Base-by-base conservation (phyloP, 2,329 filamentous ascomycete genomes). In the Uncinocarpus reesii region DNA sequence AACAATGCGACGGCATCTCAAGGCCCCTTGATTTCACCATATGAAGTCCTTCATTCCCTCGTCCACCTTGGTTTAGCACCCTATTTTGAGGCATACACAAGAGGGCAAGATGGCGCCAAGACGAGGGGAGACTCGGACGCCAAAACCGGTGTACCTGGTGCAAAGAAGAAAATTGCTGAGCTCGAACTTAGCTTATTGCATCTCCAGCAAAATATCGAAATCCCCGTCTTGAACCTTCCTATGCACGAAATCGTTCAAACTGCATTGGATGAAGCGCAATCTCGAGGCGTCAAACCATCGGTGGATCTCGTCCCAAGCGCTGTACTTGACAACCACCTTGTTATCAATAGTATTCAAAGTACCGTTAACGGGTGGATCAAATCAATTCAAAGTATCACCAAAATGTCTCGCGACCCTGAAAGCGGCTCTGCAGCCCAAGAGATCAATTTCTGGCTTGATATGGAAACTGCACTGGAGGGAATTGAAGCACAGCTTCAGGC, bases 321-420 rank as follows among this genome's bases (percentile, higher is more conserved):
- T 8, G 76, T 93, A n/a, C 73, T 95, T 28, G 81, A 86, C 50
- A 92, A 95, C 67, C 95, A 86, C 60, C 80, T 81, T 8, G 93
- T 98, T 57, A 81, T 95, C 59, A 98, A 98, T 67, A 88, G 84
- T 57, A 74, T 99, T 31, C 92, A 96, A 64, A 83, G 86, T 43
- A 92, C 83, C 42, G 92, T 96, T 52, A 98, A 96, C 65, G 83
- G 83, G 54, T 99, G 92, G 92, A 98, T 98, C 70, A 94, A 94
- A 70, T 94, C 90, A 8, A 98, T 99, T 55, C 90, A 95, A 65
- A 83, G 84, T 41, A 93, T 95, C 57, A 98, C 92, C 32, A 93
- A 93, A 69, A 84, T 95, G 73, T 86, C 87, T 34, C 81, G 88
- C 60, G 92, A 98, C 58, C 81, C 86, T 0, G 63, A 82, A 64